A percentile compares a stretch with the other conserved stretches of the same genome.
Evolutionary conservation across 192 early-diverging fungal species (phyloP).

Genomic region (Kickxella alabastrina): DNA sequence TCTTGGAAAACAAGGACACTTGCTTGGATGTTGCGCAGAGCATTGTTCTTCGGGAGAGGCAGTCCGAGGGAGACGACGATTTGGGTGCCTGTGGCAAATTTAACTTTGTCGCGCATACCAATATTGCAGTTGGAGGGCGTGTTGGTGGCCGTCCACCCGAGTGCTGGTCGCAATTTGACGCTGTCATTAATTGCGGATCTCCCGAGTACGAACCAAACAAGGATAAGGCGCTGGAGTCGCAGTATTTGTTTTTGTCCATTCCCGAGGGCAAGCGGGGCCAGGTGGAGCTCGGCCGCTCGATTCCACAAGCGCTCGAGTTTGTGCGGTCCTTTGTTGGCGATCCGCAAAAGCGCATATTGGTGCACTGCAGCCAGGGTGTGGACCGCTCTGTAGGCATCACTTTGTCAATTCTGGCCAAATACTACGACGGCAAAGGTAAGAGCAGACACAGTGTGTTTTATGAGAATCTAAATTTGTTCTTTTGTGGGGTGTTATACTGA

Average conservation of each 20-base stretch:
- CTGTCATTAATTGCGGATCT: slow-evolving; percentile 77
- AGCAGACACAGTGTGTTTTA: too few species aligned
- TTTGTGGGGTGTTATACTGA: too few species aligned
- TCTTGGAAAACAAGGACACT: slow-evolving; percentile 24
- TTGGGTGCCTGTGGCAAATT: slow-evolving; percentile 3
- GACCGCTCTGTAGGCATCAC: slow-evolving; percentile 79
- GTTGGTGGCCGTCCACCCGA: slow-evolving; percentile 51
- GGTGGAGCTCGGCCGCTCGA: slow-evolving; percentile 54
- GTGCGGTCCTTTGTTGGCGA: slow-evolving; percentile 33
- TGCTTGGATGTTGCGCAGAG: slow-evolving; percentile 51
- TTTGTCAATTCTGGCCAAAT: slow-evolving; percentile 59
- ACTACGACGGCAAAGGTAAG: slow-evolving; percentile 54
- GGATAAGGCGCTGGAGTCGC: slow-evolving; percentile 1
- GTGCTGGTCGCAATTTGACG: slow-evolving; percentile 70
- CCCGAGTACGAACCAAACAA: slow-evolving; percentile 47
- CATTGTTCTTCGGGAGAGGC: too few species aligned
- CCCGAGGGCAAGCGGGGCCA: slow-evolving; percentile 89
- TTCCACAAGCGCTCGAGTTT: slow-evolving; percentile 59
- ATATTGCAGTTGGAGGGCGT: slow-evolving; percentile 59
- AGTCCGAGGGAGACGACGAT: too few species aligned
- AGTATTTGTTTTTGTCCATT: slow-evolving; percentile 71
- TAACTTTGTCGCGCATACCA: slow-evolving; percentile 55
- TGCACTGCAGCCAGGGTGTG: slow-evolving; percentile 80
- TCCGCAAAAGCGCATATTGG: slow-evolving; percentile 50
- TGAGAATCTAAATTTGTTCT: too few species aligned